Percentiles rank a stretch among this genome's conserved stretches.
These are phyloP conservation scores for Lachnellula arida DNA, from an alignment of 2,329 filamentous ascomycete genomes.

Conservation along the genomic window DNA sequence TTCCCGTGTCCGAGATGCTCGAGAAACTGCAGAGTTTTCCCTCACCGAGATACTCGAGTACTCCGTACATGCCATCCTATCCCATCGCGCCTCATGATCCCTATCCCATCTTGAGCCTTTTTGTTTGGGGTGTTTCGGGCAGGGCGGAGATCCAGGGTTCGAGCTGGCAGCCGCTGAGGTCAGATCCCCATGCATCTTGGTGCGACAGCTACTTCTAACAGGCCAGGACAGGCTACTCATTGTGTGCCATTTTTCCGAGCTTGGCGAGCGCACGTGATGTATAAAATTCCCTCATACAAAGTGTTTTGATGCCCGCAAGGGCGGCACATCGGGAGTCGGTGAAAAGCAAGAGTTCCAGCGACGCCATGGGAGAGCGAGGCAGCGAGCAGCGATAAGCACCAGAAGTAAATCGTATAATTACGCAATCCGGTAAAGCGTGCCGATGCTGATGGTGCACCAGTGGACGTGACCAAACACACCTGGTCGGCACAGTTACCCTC, in stretches of 20 bases:
- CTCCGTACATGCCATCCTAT: no score
- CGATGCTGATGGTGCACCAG: background rate
- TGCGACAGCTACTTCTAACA: background rate
- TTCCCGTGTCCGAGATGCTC: background rate
- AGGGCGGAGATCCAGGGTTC: background rate
- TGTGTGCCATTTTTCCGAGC: background rate
- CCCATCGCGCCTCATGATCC: background rate
- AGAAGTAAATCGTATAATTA: background rate
- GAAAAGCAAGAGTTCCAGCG: background rate
- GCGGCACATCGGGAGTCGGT: background rate
- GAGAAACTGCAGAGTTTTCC: no score
- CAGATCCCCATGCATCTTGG: background rate
- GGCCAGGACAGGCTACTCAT: background rate
- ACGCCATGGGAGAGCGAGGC: background rate
- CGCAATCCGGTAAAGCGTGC: background rate
- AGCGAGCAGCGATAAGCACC: conserved; percentile 1
- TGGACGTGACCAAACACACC: background rate
- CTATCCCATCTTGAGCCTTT: background rate
- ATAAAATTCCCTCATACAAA: background rate
- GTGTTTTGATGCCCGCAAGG: background rate
- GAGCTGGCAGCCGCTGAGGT: background rate
- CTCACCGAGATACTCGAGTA: no score
- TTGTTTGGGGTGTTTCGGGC: background rate
- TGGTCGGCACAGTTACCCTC: background rate
- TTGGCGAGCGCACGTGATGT: background rate